Evolutionary conservation across 1,139 yeast species (phyloP), one percentile per base, ranked within the genome.

Genomic region (Protomyces inundatus): DNA sequence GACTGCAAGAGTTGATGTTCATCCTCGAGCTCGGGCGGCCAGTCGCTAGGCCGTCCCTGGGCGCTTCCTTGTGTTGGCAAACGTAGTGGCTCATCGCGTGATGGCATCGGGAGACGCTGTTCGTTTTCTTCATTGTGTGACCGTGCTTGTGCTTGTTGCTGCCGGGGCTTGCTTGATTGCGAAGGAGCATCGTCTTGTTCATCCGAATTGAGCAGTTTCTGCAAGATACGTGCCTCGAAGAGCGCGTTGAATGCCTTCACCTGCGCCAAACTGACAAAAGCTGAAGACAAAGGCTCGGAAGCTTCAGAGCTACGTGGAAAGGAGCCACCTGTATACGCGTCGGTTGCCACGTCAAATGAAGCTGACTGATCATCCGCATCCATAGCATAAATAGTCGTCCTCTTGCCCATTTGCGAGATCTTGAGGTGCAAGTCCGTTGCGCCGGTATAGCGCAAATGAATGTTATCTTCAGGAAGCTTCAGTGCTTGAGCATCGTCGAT

Each of bases 11-110:
- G 67, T 48, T 67, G 68, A 46, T 68, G 66, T 46, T 68, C 70
- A 54, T 68, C 70, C 53, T 68, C 70, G 30, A 68, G 68, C 12
- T 68, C 70, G 1, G 70, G 70, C 4, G 69, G 69, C 32, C 68
- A 68, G 3, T 64, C 55, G 4, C 48, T 37, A 7, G 64, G 61
- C 33, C 50, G 35, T 1, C 9, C 36, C 40, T 32, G 60, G 55
- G 33, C 55, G 35, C 34, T 54, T 36, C 46, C 35, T 16, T 53
- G 46, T 6, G 6, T 35, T 4, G 37, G 54, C 35, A 46, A 33
- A 23, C 54, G 52, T 7, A 60, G 58, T 3, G 64, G 64, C 35
- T 60, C 64, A 32, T 54, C 46, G 10, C 58, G 55, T 9, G 40
- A 30, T 3, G 55, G 42, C 45, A 16, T 35, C 30, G 55, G 53